These are phyloP conservation scores for Naematelia encephala DNA, from an alignment of 768 basidiomycete species.

Conservation along the genomic window DNA sequence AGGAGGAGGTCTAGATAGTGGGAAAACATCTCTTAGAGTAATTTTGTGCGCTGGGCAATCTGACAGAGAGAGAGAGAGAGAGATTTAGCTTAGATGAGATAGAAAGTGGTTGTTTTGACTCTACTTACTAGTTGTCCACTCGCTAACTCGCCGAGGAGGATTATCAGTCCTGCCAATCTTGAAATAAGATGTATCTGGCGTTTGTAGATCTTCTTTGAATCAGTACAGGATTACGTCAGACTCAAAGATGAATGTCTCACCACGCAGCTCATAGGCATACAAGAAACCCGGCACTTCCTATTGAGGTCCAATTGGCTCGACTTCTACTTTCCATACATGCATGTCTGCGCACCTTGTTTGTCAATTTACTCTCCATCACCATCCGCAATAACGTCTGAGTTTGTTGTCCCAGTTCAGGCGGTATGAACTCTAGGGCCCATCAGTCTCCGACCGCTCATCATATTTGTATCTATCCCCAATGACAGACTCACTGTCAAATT, in stretches of 20 bases:
- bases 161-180: constrained; percentile 50
- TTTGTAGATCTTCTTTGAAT: constrained; percentile 37
- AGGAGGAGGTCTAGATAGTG: background rate
- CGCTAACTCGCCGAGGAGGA: constrained; percentile 43
- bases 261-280: constrained; percentile 48
- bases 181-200: constrained; percentile 33
- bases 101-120: background rate
- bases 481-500: constrained; percentile 38
- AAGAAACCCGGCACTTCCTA: constrained; percentile 47
- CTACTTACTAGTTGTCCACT: constrained; percentile 46
- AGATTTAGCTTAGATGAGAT: background rate
- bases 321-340: background rate
- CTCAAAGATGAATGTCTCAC: constrained; percentile 16
- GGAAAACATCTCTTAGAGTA: background rate
- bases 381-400: constrained; percentile 43
- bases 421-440: constrained; percentile 39
- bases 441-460: too few relatives aligned
- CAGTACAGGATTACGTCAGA: background rate
- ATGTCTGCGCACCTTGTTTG: constrained; percentile 34
- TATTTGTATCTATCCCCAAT: background rate
- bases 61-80: background rate
- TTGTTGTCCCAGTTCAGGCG: constrained; percentile 43
- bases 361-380: constrained; percentile 47
- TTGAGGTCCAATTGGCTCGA: constrained; percentile 1
- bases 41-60: background rate